Evolutionary conservation across 257 asterid species (phyloP), one percentile per base, ranked within the genome.

Genomic region (Fraxinus anomala): DNA sequence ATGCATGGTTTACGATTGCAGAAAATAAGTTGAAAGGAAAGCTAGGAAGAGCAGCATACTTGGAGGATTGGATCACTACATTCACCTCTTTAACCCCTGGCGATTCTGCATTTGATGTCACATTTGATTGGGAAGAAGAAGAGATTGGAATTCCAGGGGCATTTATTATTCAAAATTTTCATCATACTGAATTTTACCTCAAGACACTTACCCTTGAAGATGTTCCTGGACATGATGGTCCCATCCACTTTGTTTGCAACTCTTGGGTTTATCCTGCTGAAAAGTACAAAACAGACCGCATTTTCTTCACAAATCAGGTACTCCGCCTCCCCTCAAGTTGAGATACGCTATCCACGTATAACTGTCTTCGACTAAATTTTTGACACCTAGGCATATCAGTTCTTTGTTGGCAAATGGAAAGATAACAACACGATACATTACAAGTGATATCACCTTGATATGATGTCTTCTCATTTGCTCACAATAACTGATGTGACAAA

Each of bases 251-350:
- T 83, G 70, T 86, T 72, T 93, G 97, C 86, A 84, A 91, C 79
- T 93, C 97, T 19, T 93, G 97, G 97, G 86, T 93, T 80, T 93
- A 91, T 76, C 92, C 90, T 3, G 82, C 89, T 42, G 80, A 87
- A 28, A 73, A 70, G 69, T 89, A 93, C 88, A 75, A 84, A 40
- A 80, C 77, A 36, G 87, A 86, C 72, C 92, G 97, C 6, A 72
- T 91, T 54, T 93, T 93, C 82, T 93, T 93, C 39, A 66, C 94
- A 30, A 93, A 91, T 81, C 87, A 93, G 92, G 97, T 91, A 82
- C 4, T 44, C 13, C 13, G 3, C 44, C 44, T 26, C 44, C 42
- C 21, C 21, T n/a, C 28, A 65, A 56, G n/a, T 13, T 12, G 7
- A 14, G 56, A 47, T 47, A 14, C 3, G n/a, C n/a, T 14, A 4